Percentiles rank a stretch among this genome's conserved stretches.
Conservation (phyloP, 257 asterid species). For the Echites panduratus region DNA sequence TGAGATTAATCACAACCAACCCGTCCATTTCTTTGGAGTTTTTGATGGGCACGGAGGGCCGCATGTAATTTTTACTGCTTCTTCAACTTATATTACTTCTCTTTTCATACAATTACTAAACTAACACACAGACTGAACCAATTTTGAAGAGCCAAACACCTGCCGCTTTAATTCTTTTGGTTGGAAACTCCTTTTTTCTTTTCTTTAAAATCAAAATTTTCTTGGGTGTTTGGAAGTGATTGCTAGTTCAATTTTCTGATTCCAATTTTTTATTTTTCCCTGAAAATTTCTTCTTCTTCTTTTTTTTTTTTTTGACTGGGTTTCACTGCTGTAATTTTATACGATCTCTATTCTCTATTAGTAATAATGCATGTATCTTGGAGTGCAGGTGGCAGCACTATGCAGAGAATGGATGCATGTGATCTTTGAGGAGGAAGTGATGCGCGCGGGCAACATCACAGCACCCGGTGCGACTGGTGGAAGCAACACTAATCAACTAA, state of each 20-base stretch:
- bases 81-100: background rate
- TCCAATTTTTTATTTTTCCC: background rate
- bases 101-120: background rate
- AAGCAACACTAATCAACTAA: background rate
- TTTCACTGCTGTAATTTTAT: background rate
- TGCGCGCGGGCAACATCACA: background rate
- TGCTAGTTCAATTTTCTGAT: background rate
- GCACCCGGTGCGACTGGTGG: background rate
- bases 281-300: background rate
- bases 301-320: background rate
- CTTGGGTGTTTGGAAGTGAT: too few relatives aligned
- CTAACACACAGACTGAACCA: background rate
- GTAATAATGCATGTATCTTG: background rate
- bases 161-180: background rate
- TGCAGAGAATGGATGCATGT: constrained; percentile 14
- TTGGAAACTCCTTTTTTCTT: too few relatives aligned
- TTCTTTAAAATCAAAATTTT: background rate
- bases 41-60: constrained; percentile 21
- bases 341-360: background rate
- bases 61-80: constrained; percentile 5
- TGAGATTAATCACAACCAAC: constrained; percentile 2
- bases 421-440: constrained; percentile 10
- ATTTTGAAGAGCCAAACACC: background rate
- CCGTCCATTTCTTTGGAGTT: constrained; percentile 18
- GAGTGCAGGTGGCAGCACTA: constrained; percentile 10